These are phyloP conservation scores for Penicillium lagena DNA, from an alignment of 495 filamentous ascomycete genomes.

Conservation along the genomic window DNA sequence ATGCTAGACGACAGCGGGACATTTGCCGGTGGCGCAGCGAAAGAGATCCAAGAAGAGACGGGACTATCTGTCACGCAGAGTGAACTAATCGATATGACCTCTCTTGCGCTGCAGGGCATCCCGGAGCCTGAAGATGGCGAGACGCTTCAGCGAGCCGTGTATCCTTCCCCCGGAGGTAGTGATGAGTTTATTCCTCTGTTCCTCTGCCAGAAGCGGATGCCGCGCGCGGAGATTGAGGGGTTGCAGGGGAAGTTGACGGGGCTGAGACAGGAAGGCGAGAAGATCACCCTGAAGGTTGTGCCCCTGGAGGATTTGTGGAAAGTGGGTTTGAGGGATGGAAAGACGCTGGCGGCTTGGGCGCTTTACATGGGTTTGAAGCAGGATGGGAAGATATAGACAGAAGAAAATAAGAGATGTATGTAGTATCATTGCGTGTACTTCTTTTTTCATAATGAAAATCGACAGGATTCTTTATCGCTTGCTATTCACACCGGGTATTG, in stretches of 20 bases:
- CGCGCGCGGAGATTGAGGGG: constrained; percentile 54
- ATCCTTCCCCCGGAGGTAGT: constrained; percentile 72
- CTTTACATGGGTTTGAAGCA: constrained; percentile 66
- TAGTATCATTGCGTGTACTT: not conserved
- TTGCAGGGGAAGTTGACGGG: constrained; percentile 76
- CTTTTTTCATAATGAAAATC: too few relatives aligned
- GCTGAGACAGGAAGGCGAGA: constrained; percentile 71
- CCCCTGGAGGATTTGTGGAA: constrained; percentile 69
- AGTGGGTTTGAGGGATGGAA: constrained; percentile 69
- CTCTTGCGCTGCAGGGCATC: constrained; percentile 39
- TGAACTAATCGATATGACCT: constrained; percentile 65
- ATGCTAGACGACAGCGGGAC: constrained; percentile 78
- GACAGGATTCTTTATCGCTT: not conserved
- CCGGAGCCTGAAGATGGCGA: constrained; percentile 26
- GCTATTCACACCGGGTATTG: not conserved
- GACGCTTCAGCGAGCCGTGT: constrained; percentile 56
- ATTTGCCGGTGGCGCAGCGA: constrained; percentile 72
- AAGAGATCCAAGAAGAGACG: constrained; percentile 79
- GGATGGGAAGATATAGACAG: constrained; percentile 52
- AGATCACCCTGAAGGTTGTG: constrained; percentile 73
- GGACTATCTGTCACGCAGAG: constrained; percentile 51
- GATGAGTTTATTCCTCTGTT: constrained; percentile 83
- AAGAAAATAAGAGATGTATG: not conserved
- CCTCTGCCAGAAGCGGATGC: constrained; percentile 63
- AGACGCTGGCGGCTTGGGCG: constrained; percentile 70